Percentiles rank a stretch among this genome's conserved stretches.
Conservation (phyloP, 345 rosid genomes). For the Melaleuca quinquenervia region DNA sequence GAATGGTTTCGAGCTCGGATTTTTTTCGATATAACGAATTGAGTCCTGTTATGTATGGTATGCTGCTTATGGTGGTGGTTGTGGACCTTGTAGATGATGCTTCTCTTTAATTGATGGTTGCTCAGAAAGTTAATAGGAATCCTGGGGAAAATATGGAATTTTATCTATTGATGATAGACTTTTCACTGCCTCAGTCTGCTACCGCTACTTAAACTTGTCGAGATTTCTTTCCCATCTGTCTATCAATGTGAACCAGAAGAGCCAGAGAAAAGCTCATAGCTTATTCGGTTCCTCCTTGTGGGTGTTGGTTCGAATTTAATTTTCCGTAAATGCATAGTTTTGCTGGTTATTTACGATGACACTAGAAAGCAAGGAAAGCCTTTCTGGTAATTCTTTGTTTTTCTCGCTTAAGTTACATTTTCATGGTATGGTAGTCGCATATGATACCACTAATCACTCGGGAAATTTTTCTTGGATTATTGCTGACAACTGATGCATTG, state of each 20-base stretch:
- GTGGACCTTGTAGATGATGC: background rate
- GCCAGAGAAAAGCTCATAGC: background rate
- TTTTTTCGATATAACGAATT: background rate
- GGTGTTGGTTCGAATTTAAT: background rate
- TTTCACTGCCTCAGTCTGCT: background rate
- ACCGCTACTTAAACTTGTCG: background rate
- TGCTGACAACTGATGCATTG: slow-evolving; percentile 6
- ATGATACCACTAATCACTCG: background rate
- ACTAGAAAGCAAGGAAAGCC: background rate
- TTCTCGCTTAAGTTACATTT: background rate
- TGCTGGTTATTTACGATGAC: background rate
- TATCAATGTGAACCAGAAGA: background rate
- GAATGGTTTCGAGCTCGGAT: background rate
- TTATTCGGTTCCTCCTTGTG: background rate
- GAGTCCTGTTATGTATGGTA: background rate
- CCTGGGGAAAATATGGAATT: background rate
- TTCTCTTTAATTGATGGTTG: background rate
- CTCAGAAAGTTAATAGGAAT: background rate
- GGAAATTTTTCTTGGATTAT: background rate
- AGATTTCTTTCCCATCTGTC: background rate
- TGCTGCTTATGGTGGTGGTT: background rate
- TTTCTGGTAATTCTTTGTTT: background rate
- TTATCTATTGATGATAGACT: background rate
- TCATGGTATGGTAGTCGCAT: background rate
- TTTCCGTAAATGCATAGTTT: background rate